Base-by-base conservation (phyloP, 176 grass and related monocot genomes). In the Oryza rufipogon region DNA sequence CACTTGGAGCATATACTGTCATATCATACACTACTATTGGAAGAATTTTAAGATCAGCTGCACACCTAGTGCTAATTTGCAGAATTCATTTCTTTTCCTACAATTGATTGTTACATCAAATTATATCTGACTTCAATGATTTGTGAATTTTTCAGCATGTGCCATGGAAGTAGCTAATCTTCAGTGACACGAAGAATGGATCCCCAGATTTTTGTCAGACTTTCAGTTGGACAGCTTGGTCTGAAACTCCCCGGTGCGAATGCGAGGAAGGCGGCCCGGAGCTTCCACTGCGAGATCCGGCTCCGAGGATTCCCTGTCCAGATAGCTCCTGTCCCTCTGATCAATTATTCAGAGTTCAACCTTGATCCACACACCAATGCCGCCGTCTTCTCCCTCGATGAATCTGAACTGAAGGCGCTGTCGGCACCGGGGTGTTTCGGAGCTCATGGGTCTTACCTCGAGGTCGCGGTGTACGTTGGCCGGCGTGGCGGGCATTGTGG, bases 371-470 rank as follows among this genome's bases (percentile, higher is more conserved):
- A 92, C 80, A 78, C 84, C 6, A 95, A 89, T 61, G 92, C 64
- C 32, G 81, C 80, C 6, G 70, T 95, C 60, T 98, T 98, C 87
- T 98, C 94, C 84, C 87, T 98, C 11, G 91, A 87, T 68, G 91
- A 98, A 30, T 83, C 89, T 34, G 90, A 93, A 22, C 66, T 98
- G 7, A 87, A 67, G 66, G 76, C 73, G 5, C 78, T 90, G 32
- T 71, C 65, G 45, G 45, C 85, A 12, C 66, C 89, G 38, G 77
- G 91, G 41, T 93, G 87, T 52, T 91, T 98, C 73, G 78, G 83
- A 11, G 16, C 85, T 19, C 52, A 89, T 19, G 64, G 34, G 77
- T 30, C 85, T 7, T 52, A 80, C 64, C 82, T 98, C 44, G 85
- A 93, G 86, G 89, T 95, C 26, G 71, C 34, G 2, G 89, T 98